Conservation (phyloP, 2,329 filamentous ascomycete species). For the Dactylellina parvicollis region DNA sequence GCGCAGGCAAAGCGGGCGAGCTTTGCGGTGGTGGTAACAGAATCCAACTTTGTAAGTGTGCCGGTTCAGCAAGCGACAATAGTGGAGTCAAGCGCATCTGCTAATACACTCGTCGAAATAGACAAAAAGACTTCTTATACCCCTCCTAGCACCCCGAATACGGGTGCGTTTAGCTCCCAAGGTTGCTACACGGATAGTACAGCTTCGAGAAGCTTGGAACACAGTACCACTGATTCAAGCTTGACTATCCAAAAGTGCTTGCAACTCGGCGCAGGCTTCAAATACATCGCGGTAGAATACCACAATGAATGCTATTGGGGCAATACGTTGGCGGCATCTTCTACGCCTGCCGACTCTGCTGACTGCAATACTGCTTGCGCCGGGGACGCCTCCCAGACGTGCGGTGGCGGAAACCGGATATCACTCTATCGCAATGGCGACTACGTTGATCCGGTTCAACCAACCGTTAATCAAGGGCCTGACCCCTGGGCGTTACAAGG, state of each 20-base stretch:
- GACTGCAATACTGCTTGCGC: slow-evolving; percentile 27
- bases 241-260: slow-evolving; percentile 32
- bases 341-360: slow-evolving; percentile 6
- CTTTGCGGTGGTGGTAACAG: slow-evolving; percentile 29
- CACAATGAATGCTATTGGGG: slow-evolving; percentile 62
- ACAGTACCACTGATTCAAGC: slow-evolving; percentile 12
- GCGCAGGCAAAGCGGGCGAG: slow-evolving; percentile 15
- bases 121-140: slow-evolving; percentile 19
- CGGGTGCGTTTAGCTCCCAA: slow-evolving; percentile 1
- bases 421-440: slow-evolving; percentile 3
- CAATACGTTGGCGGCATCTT: slow-evolving; percentile 53
- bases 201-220: slow-evolving; percentile 4
- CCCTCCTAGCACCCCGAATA: slow-evolving; percentile 16
- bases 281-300: slow-evolving; percentile 61
- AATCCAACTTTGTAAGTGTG: slow-evolving; percentile 15
- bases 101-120: background rate
- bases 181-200: slow-evolving; percentile 38
- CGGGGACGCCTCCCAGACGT: slow-evolving; percentile 13
- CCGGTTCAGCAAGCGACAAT: background rate
- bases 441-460: background rate
- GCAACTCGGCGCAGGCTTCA: slow-evolving; percentile 58
- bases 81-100: background rate
- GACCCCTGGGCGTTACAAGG: slow-evolving; percentile 14
- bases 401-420: slow-evolving; percentile 25
- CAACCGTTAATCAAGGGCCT: slow-evolving; percentile 3